Evolutionary conservation across 73 alveolate genomes (phyloP).

Genomic region (Effrenium voratum): DNA sequence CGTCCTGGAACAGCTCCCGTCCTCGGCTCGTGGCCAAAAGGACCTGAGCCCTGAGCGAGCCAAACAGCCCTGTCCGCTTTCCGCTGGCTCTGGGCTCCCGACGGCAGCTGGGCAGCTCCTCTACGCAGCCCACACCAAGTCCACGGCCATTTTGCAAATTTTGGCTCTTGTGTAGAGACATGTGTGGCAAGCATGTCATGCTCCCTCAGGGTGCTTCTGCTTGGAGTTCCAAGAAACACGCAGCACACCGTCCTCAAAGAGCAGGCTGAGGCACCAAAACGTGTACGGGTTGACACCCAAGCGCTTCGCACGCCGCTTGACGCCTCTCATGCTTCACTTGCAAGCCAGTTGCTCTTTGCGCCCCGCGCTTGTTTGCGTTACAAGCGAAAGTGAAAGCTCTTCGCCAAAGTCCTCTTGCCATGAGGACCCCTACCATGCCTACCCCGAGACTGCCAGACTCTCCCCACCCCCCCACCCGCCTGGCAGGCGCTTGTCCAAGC

Average conservation of each 20-base stretch:
- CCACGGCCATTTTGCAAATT: not conserved
- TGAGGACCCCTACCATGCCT: too few species aligned
- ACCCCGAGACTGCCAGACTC: too few species aligned
- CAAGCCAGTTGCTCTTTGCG: too few species aligned
- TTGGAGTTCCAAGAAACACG: not conserved
- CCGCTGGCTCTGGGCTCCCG: not conserved
- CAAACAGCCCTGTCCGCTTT: not conserved
- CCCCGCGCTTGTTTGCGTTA: too few species aligned
- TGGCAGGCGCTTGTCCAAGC: constrained; percentile 88
- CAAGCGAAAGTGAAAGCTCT: too few species aligned
- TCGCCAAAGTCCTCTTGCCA: too few species aligned
- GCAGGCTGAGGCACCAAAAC: constrained; percentile 68
- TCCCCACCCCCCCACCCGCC: not conserved
- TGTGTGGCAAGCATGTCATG: not conserved
- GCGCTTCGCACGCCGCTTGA: constrained; percentile 71
- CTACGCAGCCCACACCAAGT: not conserved
- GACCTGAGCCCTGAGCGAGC: not conserved
- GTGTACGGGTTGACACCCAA: constrained; percentile 21
- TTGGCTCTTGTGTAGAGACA: not conserved
- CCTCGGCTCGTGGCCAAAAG: not conserved
- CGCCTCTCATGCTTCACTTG: not conserved
- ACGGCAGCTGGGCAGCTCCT: not conserved
- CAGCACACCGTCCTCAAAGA: constrained; percentile 16
- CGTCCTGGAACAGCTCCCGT: constrained; percentile 75
- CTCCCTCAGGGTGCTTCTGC: not conserved